Base-by-base conservation (phyloP, 139 green algal genomes). In the Spirogloea muscicola region DNA sequence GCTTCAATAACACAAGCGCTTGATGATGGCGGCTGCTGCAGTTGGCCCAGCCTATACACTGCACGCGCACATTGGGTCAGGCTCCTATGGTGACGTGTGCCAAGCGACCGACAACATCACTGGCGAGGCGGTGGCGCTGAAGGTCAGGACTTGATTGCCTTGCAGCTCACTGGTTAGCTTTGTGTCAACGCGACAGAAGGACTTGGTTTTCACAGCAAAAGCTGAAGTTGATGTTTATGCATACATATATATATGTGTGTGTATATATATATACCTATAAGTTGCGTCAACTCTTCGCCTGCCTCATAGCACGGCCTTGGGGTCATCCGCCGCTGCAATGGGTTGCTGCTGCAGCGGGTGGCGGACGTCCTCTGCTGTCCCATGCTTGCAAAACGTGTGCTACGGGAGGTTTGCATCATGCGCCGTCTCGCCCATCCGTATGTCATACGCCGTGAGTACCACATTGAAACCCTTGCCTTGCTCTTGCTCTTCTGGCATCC, bases 321-420 rank as follows among this genome's bases (percentile, higher is more conserved):
- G 41, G 61, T 41, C n/a, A n/a, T 63, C 62, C 16, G 16, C 7
- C 16, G 9, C 27, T 60, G 10, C 7, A 31, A 16, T 13, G 13
- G 57, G 13, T 16, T 65, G 46, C 21, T n/a, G n/a, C n/a, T 67
- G 68, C 71, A 79, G 71, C 39, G 71, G 18, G 59, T 79, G 21
- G 29, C 71, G 25, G 66, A 82, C 41, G 44, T 82, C n/a, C 66
- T 82, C 21, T 72, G 66, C 46, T 79, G 66, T 43, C 74, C 74
- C 52, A 79, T 72, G 67, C 52, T 82, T 27, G 74, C 74, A 18
- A 82, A 82, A 49, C 52, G 74, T 16, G 74, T 82, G 57, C 64
- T 82, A 13, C 74, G 74, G 41, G 74, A 82, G 33, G 67, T 82
- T 16, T 82, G 74, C 66, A 82, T 82, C 74, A 79, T 79, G 67